These are phyloP conservation scores for Cercospora zeae-maydis DNA, from an alignment of 2,329 filamentous ascomycete genomes.

Conservation along the genomic window DNA sequence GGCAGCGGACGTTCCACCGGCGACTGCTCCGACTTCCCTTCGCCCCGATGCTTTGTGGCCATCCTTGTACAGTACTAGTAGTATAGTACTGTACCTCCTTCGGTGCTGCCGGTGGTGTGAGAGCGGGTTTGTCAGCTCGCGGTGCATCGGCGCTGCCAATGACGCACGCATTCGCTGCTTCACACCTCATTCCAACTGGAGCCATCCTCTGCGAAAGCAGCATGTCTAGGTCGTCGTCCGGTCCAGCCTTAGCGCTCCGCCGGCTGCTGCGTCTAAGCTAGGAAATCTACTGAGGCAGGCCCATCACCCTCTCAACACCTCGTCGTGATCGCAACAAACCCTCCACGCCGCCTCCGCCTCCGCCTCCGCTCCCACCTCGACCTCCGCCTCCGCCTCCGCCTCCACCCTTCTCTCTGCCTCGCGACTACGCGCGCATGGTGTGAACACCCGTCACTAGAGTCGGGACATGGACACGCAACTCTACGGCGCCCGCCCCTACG, in stretches of 20 bases:
- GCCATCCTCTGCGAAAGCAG: background rate
- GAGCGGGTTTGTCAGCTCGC: no score
- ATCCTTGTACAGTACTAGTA: no score
- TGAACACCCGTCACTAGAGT: no score
- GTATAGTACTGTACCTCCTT: no score
- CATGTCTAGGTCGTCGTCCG: background rate
- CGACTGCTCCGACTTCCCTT: no score
- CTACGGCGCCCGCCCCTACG: constrained; percentile 10
- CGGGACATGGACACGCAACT: constrained; percentile 1
- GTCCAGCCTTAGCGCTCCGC: background rate
- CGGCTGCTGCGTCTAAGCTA: background rate
- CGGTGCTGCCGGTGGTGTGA: no score
- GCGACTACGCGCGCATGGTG: background rate
- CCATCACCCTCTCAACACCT: background rate
- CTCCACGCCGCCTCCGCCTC: no score
- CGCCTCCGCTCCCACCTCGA: no score
- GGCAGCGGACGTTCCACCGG: background rate
- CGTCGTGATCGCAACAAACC: background rate
- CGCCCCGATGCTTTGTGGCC: no score
- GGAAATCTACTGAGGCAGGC: background rate
- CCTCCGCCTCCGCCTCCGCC: background rate
- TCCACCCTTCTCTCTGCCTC: background rate
- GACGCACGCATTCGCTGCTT: background rate
- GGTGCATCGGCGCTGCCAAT: background rate
- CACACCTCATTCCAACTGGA: background rate